A percentile compares a stretch with the other conserved stretches of the same genome.
These are phyloP conservation scores for Pseudogymnoascus sp. DNA, from an alignment of 2,329 filamentous ascomycete genomes.

Conservation along the genomic window DNA sequence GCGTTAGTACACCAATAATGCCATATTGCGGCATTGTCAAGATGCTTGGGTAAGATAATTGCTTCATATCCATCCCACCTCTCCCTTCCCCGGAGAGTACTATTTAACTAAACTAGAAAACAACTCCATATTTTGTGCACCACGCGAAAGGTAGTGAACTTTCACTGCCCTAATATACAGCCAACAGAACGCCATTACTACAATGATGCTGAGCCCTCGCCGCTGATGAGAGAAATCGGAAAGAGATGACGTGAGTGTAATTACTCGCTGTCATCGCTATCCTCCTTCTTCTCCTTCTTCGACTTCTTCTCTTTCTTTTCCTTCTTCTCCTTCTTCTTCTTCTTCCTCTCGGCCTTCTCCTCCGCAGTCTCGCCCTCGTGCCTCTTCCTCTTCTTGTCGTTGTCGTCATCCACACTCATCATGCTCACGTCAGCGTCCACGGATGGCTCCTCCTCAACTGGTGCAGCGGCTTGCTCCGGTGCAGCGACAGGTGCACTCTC, in stretches of 20 bases:
- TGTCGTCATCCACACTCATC: constrained; percentile 46
- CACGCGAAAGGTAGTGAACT: constrained; percentile 7
- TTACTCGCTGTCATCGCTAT: constrained; percentile 40
- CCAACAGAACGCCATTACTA: constrained; percentile 6
- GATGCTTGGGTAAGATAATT: neutral
- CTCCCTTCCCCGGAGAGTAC: neutral
- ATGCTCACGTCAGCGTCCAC: constrained; percentile 37
- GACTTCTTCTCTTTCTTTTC: constrained; percentile 40
- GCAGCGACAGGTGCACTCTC: constrained; percentile 31
- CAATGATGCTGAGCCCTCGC: constrained; percentile 7
- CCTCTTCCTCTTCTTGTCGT: constrained; percentile 70
- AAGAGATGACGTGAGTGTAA: constrained; percentile 11
- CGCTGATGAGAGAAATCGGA: constrained; percentile 3
- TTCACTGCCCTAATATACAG: constrained; percentile 7
- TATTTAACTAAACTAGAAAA: constrained; percentile 6
- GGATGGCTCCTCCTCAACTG: constrained; percentile 27
- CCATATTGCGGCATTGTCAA: neutral
- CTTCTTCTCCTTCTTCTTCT: constrained; percentile 45
- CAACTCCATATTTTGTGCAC: constrained; percentile 8
- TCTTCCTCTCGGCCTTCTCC: constrained; percentile 46
- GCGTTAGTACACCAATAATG: neutral
- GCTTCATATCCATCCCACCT: constrained; percentile 1
- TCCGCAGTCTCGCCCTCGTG: constrained; percentile 68
- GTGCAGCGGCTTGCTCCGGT: constrained; percentile 32
- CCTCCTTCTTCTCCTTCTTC: constrained; percentile 28